Percentiles rank a stretch among this genome's conserved stretches.
Conservation (phyloP, 1,139 yeast species). For the Yamadazyma conglobata region DNA sequence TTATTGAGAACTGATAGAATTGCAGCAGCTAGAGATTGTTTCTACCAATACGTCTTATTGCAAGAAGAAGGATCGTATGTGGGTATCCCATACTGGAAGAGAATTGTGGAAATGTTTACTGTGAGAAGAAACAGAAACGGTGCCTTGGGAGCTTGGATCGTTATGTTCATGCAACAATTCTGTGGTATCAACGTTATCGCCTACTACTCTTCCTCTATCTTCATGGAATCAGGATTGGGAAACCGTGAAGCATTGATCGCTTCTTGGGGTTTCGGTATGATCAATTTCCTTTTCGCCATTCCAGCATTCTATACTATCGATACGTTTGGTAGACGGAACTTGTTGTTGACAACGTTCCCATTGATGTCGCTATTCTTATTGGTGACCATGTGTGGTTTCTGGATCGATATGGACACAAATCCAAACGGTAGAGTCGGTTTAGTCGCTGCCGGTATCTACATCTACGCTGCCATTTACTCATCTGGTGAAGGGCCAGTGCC, state of each 20-base stretch:
- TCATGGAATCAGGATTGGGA: conserved; percentile 62
- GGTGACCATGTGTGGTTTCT: conserved; percentile 75
- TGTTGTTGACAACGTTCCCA: conserved; percentile 73
- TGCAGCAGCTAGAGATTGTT: conserved; percentile 73
- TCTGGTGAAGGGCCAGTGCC: conserved; percentile 93
- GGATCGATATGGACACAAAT: conserved; percentile 44
- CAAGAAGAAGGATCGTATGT: conserved; percentile 61
- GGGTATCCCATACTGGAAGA: conserved; percentile 47
- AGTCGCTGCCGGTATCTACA: conserved; percentile 67
- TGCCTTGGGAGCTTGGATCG: conserved; percentile 73
- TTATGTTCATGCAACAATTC: conserved; percentile 90
- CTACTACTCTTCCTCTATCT: conserved; percentile 73
- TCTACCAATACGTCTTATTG: conserved; percentile 65
- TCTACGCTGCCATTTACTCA: conserved; percentile 73
- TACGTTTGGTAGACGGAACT: conserved; percentile 69
- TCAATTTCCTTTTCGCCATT: conserved; percentile 76
- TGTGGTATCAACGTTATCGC: conserved; percentile 92
- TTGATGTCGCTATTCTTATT: conserved; percentile 65
- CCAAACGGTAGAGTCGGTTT: conserved; percentile 58
- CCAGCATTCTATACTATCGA: conserved; percentile 87
- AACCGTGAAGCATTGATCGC: conserved; percentile 66
- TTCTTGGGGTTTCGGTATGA: conserved; percentile 83
- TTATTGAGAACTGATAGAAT: conserved; percentile 49
- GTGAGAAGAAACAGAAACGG: conserved; percentile 84
- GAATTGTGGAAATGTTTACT: conserved; percentile 54